phyloP scores from a whole-genome alignment of 148 eudicot species.

The Camellia lanceoleosa region DNA sequence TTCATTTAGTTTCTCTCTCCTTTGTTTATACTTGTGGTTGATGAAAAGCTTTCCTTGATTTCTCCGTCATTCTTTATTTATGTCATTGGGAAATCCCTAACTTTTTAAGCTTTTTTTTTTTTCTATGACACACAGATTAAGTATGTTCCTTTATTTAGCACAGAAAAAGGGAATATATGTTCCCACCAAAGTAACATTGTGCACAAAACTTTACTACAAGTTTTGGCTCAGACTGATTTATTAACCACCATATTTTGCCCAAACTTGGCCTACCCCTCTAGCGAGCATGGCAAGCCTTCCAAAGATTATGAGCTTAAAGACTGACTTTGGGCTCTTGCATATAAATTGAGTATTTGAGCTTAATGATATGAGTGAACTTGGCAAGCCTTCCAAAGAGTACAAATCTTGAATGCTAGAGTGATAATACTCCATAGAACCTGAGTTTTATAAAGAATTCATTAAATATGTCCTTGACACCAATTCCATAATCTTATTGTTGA shows the following conservation, averaged over 20 bases:
- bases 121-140: background rate
- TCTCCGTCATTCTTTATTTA: background rate
- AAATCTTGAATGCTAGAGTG: background rate
- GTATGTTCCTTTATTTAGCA: background rate
- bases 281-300: background rate
- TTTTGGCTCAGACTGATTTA: no score
- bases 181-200: background rate
- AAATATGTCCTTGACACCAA: no score
- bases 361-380: background rate
- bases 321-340: no score
- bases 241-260: no score
- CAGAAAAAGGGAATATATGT: background rate
- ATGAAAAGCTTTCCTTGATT: background rate
- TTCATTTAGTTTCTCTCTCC: background rate
- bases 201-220: no score
- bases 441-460: no score
- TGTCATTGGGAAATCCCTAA: background rate
- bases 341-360: background rate
- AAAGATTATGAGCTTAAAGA: no score
- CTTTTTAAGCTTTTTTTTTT: background rate
- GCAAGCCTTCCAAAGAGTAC: constrained; percentile 6
- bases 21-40: background rate
- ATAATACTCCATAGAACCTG: no score
- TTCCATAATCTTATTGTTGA: no score
- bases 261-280: background rate